Evolutionary conservation across 1,284 basidiomycete species (phyloP).

Genomic region (Irpex lacteus): DNA sequence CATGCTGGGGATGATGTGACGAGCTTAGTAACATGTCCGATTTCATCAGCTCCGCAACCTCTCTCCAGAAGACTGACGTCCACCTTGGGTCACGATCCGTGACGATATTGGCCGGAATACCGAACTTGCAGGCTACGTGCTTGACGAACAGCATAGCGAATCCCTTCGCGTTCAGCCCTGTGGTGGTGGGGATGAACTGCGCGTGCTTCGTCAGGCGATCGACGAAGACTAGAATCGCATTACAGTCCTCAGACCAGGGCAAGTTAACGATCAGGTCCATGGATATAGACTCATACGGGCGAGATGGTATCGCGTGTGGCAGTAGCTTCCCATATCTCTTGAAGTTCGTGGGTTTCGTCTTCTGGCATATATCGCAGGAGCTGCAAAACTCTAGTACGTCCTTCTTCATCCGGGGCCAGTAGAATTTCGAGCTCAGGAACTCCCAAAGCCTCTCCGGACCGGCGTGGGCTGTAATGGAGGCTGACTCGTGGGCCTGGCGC

Average conservation of each 20-base stretch:
- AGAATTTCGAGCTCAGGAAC: no score
- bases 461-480: no score
- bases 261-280: not conserved
- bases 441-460: no score
- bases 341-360: not conserved
- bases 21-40: conserved; percentile 25
- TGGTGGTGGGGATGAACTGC: conserved; percentile 30
- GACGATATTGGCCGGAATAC: conserved; percentile 24
- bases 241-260: not conserved
- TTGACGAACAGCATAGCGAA: conserved; percentile 20
- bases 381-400: no score
- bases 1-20: conserved; percentile 20
- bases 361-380: no score
- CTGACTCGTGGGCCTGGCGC: no score
- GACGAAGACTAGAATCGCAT: not conserved
- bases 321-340: not conserved
- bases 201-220: conserved; percentile 29
- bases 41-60: conserved; percentile 15
- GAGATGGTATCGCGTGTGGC: not conserved
- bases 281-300: not conserved
- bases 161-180: conserved; percentile 9
- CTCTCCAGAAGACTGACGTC: conserved; percentile 25
- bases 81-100: conserved; percentile 27
- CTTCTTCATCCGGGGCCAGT: no score
- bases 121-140: conserved; percentile 19